These are phyloP conservation scores for Dryas integrifolia DNA, from an alignment of 331 rosid genomes.

Conservation along the genomic window DNA sequence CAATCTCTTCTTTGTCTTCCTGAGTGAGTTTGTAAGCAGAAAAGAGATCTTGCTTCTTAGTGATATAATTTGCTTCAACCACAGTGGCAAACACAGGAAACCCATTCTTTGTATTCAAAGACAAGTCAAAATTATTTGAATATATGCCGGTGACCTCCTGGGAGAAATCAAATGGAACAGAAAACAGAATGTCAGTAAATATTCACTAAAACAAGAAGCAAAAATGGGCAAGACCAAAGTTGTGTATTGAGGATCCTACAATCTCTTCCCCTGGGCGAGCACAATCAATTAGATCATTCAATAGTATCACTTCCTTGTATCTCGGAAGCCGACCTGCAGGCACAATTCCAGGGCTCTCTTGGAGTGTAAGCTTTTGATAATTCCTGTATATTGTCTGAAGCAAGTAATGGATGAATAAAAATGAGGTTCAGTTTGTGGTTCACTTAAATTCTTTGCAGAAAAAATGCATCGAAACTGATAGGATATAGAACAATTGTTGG, in stretches of 20 bases:
- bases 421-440: neutral
- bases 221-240: slow-evolving; percentile 18
- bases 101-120: slow-evolving; percentile 91
- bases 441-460: neutral
- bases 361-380: slow-evolving; percentile 90
- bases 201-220: slow-evolving; percentile 13
- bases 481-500: too few relatives aligned
- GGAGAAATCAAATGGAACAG: slow-evolving; percentile 21
- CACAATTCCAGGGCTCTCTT: slow-evolving; percentile 97
- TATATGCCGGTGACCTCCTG: slow-evolving; percentile 97
- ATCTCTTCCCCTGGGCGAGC: slow-evolving; percentile 99
- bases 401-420: slow-evolving; percentile 20
- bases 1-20: slow-evolving; percentile 85
- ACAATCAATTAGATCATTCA: slow-evolving; percentile 93
- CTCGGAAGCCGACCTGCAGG: slow-evolving; percentile 99
- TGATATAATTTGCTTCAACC: slow-evolving; percentile 84
- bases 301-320: slow-evolving; percentile 87
- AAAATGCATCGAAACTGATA: neutral
- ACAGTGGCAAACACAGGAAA: slow-evolving; percentile 97
- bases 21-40: slow-evolving; percentile 92
- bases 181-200: slow-evolving; percentile 25
- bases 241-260: slow-evolving; percentile 39
- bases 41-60: slow-evolving; percentile 89
- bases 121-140: slow-evolving; percentile 84
- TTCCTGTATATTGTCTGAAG: slow-evolving; percentile 86